A percentile compares a stretch with the other conserved stretches of the same genome.
Evolutionary conservation across 495 filamentous ascomycete species (phyloP).

Genomic region (Tuber brumale): DNA sequence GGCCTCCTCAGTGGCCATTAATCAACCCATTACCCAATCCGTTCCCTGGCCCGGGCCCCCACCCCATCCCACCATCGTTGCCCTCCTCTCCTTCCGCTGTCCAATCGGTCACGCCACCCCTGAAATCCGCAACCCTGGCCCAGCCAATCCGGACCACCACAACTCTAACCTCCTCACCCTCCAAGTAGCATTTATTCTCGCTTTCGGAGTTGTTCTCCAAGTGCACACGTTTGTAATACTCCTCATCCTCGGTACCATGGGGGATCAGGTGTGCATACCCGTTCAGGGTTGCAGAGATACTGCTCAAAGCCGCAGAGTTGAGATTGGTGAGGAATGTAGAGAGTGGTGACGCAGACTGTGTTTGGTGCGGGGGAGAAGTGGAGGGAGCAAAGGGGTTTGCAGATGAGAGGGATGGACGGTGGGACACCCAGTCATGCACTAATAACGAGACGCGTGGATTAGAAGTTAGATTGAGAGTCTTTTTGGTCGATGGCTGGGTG

Average conservation of each 20-base stretch:
- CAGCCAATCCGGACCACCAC: constrained; percentile 57
- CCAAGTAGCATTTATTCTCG: constrained; percentile 39
- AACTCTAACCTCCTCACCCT: constrained; percentile 51
- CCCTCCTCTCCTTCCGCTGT: constrained; percentile 41
- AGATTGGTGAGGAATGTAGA: constrained; percentile 78
- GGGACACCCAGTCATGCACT: constrained; percentile 97
- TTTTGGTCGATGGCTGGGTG: constrained; percentile 78
- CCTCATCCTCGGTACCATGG: constrained; percentile 67
- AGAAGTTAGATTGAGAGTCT: constrained; percentile 74
- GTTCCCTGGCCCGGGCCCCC: neutral
- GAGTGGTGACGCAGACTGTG: constrained; percentile 59
- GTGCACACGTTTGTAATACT: constrained; percentile 72
- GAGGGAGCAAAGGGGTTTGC: constrained; percentile 46
- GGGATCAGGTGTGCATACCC: constrained; percentile 69
- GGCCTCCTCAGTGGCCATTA: neutral
- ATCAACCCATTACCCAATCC: neutral
- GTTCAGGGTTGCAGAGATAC: constrained; percentile 88
- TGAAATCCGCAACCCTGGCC: constrained; percentile 59
- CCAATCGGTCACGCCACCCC: constrained; percentile 60
- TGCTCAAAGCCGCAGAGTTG: constrained; percentile 79
- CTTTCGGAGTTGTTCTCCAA: constrained; percentile 67
- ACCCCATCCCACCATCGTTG: constrained; percentile 28
- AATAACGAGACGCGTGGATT: constrained; percentile 92
- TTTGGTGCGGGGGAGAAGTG: constrained; percentile 47
- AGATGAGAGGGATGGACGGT: constrained; percentile 71